These are phyloP conservation scores for Pythium rhizo-oryzae DNA, from an alignment of 352 stramenopile species.

Conservation along the genomic window DNA sequence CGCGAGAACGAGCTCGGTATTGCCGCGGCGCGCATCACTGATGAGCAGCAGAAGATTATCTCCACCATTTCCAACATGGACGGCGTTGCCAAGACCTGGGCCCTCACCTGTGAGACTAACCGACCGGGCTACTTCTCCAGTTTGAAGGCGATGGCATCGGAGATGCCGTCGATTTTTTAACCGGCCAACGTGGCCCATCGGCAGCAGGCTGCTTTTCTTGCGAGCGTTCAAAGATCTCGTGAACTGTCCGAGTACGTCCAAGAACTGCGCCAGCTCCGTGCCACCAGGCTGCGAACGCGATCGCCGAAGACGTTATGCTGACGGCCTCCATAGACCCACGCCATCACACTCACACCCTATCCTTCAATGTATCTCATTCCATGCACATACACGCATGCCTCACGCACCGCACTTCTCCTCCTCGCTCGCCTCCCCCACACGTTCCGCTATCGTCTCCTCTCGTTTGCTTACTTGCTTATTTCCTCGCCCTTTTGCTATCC, in stretches of 20 bases:
- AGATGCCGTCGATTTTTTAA: not conserved
- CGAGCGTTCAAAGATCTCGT: slow-evolving; percentile 26
- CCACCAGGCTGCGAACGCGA: slow-evolving; percentile 3
- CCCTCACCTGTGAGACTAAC: slow-evolving; percentile 11
- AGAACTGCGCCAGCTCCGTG: slow-evolving; percentile 24
- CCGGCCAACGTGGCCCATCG: slow-evolving; percentile 17
- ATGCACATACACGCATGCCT: no score
- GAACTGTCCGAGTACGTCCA: slow-evolving; percentile 24
- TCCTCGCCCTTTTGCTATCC: no score
- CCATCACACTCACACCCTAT: no score
- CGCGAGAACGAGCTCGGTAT: slow-evolving; percentile 26
- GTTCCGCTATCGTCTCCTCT: no score
- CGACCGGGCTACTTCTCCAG: slow-evolving; percentile 18
- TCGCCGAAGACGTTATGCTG: slow-evolving; percentile 5
- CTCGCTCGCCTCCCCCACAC: no score
- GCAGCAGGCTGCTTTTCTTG: slow-evolving; percentile 26
- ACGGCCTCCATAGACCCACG: slow-evolving; percentile 15
- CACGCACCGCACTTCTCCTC: no score
- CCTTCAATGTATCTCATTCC: no score
- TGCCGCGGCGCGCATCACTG: not conserved
- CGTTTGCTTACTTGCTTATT: no score
- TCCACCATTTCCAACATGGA: slow-evolving; percentile 23
- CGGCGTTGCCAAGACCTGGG: slow-evolving; percentile 22
- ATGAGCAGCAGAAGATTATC: slow-evolving; percentile 16
- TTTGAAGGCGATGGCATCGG: not conserved